Percentiles rank a stretch among this genome's conserved stretches.
Conservation (phyloP, 1,284 basidiomycete species). For the Cutaneotrichosporon sp. region DNA sequence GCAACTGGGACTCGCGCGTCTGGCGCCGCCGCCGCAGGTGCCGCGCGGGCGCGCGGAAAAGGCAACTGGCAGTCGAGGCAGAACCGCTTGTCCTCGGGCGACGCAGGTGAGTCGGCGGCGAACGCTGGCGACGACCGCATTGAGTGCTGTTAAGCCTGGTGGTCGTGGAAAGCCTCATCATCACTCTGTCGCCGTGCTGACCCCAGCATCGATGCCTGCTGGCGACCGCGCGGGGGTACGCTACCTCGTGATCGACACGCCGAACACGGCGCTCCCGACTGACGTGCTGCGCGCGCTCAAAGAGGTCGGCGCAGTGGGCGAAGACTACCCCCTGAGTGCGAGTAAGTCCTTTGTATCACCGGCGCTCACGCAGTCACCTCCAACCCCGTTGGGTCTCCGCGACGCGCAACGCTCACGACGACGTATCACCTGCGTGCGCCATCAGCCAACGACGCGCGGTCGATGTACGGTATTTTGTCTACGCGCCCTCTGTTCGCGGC, state of each 20-base stretch:
- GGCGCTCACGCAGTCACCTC: slow-evolving; percentile 17
- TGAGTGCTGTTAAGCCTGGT: too few species aligned
- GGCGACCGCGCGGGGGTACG: too few species aligned
- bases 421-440: slow-evolving; percentile 21
- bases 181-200: neutral
- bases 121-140: neutral
- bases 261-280: slow-evolving; percentile 16
- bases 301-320: slow-evolving; percentile 21
- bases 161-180: too few species aligned
- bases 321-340: slow-evolving; percentile 19
- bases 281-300: slow-evolving; percentile 24
- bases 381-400: slow-evolving; percentile 19
- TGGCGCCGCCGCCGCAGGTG: too few species aligned
- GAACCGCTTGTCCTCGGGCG: neutral
- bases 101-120: neutral
- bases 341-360: slow-evolving; percentile 16
- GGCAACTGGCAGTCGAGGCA: too few species aligned
- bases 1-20: too few species aligned
- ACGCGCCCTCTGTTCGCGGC: slow-evolving; percentile 15
- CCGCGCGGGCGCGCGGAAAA: too few species aligned
- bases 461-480: slow-evolving; percentile 13
- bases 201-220: neutral
- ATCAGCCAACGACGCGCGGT: slow-evolving; percentile 2
- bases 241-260: slow-evolving; percentile 20
- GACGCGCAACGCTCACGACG: slow-evolving; percentile 14